phyloP scores from a whole-genome alignment of 352 stramenopile species.

The Pythium dissotocum region DNA sequence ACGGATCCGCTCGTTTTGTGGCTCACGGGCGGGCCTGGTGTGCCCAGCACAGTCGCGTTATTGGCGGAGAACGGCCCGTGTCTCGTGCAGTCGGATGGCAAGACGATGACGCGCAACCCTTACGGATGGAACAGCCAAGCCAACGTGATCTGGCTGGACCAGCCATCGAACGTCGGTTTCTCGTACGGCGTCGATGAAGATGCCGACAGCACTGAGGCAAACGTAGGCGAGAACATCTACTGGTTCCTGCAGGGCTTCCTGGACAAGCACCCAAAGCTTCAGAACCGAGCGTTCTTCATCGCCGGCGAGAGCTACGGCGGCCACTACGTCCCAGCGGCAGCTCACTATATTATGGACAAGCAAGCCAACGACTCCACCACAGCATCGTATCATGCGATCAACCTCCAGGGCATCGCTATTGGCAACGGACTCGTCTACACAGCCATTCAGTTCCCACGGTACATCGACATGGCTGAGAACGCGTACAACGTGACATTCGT shows the following conservation, averaged over 20 bases:
- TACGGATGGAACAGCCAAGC: slow-evolving; percentile 50
- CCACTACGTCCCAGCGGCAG: slow-evolving; percentile 50
- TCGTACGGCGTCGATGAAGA: slow-evolving; percentile 39
- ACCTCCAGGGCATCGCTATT: slow-evolving; percentile 67
- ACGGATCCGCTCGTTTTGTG: slow-evolving; percentile 61
- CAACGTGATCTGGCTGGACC: slow-evolving; percentile 57
- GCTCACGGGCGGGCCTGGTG: slow-evolving; percentile 54
- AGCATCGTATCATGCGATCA: slow-evolving; percentile 28
- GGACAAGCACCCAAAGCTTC: slow-evolving; percentile 41
- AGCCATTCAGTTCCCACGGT: slow-evolving; percentile 17
- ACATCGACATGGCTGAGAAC: background rate
- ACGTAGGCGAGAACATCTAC: slow-evolving; percentile 53
- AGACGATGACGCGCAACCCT: slow-evolving; percentile 36
- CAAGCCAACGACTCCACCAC: slow-evolving; percentile 26
- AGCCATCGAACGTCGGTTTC: slow-evolving; percentile 43
- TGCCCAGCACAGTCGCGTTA: slow-evolving; percentile 38
- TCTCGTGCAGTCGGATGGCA: slow-evolving; percentile 35
- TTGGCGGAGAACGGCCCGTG: slow-evolving; percentile 60
- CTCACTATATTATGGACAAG: slow-evolving; percentile 37
- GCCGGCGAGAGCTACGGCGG: slow-evolving; percentile 59
- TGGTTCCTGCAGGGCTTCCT: slow-evolving; percentile 62
- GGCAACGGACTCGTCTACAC: slow-evolving; percentile 76
- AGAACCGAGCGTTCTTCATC: slow-evolving; percentile 47
- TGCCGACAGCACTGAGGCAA: slow-evolving; percentile 33
- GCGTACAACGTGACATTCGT: background rate